Evolutionary conservation across 2,329 filamentous ascomycete species (phyloP).

Genomic region (Talaromyces amestolkiae): DNA sequence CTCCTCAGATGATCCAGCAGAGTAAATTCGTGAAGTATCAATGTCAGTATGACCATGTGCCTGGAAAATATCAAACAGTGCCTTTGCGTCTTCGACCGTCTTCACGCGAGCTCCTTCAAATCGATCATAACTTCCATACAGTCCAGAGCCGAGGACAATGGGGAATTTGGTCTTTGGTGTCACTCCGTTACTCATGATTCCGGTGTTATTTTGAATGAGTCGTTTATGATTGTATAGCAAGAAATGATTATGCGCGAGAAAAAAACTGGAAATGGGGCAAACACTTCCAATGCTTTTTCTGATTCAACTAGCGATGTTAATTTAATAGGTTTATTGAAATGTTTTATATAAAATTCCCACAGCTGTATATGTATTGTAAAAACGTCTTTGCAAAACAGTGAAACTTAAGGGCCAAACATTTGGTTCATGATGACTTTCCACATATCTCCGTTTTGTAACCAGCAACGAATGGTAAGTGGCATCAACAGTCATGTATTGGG

Average conservation of each 20-base stretch:
- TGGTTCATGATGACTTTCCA: background rate
- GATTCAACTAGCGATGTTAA: background rate
- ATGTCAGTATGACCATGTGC: constrained; percentile 29
- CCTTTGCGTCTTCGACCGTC: constrained; percentile 22
- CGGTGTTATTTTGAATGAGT: background rate
- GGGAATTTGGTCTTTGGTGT: constrained; percentile 1
- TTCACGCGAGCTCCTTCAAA: constrained; percentile 23
- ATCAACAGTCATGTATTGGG: background rate
- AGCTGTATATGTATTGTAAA: background rate
- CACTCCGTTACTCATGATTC: background rate
- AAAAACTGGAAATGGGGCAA: background rate
- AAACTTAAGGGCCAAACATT: background rate
- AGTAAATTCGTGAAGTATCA: constrained; percentile 34
- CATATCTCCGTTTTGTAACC: background rate
- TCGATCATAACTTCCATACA: constrained; percentile 34
- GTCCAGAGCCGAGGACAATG: constrained; percentile 40
- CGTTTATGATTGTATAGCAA: too few relatives aligned
- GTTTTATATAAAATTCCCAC: background rate
- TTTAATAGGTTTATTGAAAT: background rate
- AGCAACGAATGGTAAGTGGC: background rate
- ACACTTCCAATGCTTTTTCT: background rate
- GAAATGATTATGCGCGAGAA: background rate
- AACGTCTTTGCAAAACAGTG: background rate
- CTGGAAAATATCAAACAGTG: constrained; percentile 32
- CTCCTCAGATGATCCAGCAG: constrained; percentile 33